A percentile compares a stretch with the other conserved stretches of the same genome.
phyloP scores from a whole-genome alignment of 75 land plant genomes.

The Gnetum montanum region DNA sequence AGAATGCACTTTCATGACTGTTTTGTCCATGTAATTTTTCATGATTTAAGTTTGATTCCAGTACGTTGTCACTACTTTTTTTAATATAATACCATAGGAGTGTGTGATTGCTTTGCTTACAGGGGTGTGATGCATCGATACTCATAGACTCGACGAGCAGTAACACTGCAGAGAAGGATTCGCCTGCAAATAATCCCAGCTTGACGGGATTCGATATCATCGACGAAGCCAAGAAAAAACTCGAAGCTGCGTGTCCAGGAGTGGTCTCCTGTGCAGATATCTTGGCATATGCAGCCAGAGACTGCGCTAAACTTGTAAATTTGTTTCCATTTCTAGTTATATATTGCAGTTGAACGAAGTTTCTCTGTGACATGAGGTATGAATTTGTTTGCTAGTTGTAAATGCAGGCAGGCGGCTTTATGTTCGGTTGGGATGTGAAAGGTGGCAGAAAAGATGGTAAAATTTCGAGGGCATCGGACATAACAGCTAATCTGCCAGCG shows the following conservation, averaged over 20 bases:
- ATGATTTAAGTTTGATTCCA: too few relatives aligned
- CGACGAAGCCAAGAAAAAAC: constrained; percentile 24
- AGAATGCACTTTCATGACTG: not conserved
- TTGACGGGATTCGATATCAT: constrained; percentile 36
- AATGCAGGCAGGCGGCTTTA: constrained; percentile 20
- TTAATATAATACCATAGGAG: too few relatives aligned
- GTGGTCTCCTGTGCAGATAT: constrained; percentile 52
- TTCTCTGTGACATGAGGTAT: not conserved
- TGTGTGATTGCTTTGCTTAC: too few relatives aligned
- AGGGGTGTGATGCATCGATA: constrained; percentile 52
- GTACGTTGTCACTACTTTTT: too few relatives aligned
- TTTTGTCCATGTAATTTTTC: not conserved
- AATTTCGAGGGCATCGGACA: constrained; percentile 39
- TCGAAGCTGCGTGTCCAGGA: constrained; percentile 27
- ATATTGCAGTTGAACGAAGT: too few relatives aligned
- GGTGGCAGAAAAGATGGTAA: constrained; percentile 72
- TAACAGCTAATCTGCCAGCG: constrained; percentile 28
- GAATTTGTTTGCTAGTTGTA: not conserved
- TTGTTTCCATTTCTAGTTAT: too few relatives aligned
- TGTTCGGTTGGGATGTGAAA: constrained; percentile 39
- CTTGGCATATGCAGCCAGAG: constrained; percentile 37
- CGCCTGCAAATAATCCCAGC: constrained; percentile 14
- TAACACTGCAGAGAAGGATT: constrained; percentile 22
- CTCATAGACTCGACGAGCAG: constrained; percentile 27
- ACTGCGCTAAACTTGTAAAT: constrained; percentile 8